phyloP scores from a whole-genome alignment of 2,329 filamentous ascomycete genomes.

The Chrysoporthe cubensis region DNA sequence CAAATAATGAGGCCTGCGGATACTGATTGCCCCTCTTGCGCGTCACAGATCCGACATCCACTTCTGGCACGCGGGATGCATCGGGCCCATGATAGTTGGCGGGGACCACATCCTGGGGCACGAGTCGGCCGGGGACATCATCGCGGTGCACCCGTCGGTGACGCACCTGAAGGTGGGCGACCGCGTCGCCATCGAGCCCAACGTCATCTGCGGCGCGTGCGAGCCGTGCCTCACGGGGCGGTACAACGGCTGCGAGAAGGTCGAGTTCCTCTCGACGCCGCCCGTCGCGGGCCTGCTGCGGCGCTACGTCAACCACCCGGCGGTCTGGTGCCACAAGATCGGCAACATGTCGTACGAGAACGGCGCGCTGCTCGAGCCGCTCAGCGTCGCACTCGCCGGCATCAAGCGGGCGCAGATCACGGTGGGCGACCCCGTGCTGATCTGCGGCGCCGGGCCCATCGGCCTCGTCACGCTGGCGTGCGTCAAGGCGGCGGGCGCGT shows the following conservation, averaged over 20 bases:
- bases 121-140: slow-evolving; percentile 84
- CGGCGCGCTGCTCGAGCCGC: slow-evolving; percentile 86
- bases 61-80: slow-evolving; percentile 95
- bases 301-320: slow-evolving; percentile 93
- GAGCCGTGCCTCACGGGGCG: slow-evolving; percentile 89
- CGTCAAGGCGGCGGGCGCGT: slow-evolving; percentile 82
- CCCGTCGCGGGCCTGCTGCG: slow-evolving; percentile 85
- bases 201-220: slow-evolving; percentile 88
- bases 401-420: slow-evolving; percentile 81
- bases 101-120: slow-evolving; percentile 92
- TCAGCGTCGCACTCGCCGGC: slow-evolving; percentile 86
- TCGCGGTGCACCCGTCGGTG: slow-evolving; percentile 82
- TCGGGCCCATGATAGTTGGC: slow-evolving; percentile 92
- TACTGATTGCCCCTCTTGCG: slow-evolving; percentile 4
- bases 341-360: slow-evolving; percentile 90
- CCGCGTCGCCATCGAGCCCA: slow-evolving; percentile 91
- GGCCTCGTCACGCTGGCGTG: slow-evolving; percentile 88
- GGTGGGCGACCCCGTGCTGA: slow-evolving; percentile 83
- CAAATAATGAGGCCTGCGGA: neutral
- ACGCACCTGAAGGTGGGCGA: slow-evolving; percentile 80
- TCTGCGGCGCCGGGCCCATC: slow-evolving; percentile 94
- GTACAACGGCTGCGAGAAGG: slow-evolving; percentile 91
- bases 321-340: slow-evolving; percentile 95
- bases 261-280: slow-evolving; percentile 88
- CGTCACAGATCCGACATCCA: slow-evolving; percentile 80